Percentiles rank a stretch among this genome's conserved stretches.
phyloP scores from a whole-genome alignment of 768 basidiomycete species.

The Suillus placidus region DNA sequence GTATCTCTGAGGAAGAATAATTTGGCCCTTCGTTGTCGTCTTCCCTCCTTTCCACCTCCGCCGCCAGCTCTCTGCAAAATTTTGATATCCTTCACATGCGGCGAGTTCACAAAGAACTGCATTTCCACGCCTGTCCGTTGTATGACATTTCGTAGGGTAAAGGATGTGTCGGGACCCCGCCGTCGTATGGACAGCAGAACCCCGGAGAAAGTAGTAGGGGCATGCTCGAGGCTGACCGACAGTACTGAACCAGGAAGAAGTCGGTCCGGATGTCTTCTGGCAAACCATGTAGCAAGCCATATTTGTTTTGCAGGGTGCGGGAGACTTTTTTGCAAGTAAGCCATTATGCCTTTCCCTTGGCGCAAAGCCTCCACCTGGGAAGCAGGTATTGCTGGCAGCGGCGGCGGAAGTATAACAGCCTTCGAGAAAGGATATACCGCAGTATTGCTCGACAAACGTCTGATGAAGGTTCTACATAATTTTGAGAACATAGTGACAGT shows the following conservation, averaged over 20 bases:
- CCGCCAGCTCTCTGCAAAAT: slow-evolving; percentile 63
- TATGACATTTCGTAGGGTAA: slow-evolving; percentile 86
- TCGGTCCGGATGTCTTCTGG: slow-evolving; percentile 64
- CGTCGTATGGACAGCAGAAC: slow-evolving; percentile 83
- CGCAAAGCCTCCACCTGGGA: slow-evolving; percentile 48
- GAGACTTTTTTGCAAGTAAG: slow-evolving; percentile 65
- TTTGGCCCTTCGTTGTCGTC: slow-evolving; percentile 75
- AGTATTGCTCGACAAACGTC: slow-evolving; percentile 28
- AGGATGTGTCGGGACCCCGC: slow-evolving; percentile 85
- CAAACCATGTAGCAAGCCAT: slow-evolving; percentile 72
- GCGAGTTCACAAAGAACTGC: slow-evolving; percentile 86
- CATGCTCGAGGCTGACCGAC: slow-evolving; percentile 73
- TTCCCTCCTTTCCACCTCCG: slow-evolving; percentile 44
- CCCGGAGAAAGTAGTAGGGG: slow-evolving; percentile 85
- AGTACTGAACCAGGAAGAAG: slow-evolving; percentile 86
- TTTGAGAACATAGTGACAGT: slow-evolving; percentile 16
- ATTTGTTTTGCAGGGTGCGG: slow-evolving; percentile 69
- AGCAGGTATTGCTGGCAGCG: slow-evolving; percentile 42
- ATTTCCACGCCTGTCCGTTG: slow-evolving; percentile 92
- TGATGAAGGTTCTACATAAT: slow-evolving; percentile 17
- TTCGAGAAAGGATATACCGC: slow-evolving; percentile 72
- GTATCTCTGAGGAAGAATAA: slow-evolving; percentile 81
- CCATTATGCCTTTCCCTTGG: slow-evolving; percentile 79
- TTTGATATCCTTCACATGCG: slow-evolving; percentile 86
- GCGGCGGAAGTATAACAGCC: slow-evolving; percentile 56